Conservation (phyloP, 106 monocot species). For the Dioscorea zingiberensis region DNA sequence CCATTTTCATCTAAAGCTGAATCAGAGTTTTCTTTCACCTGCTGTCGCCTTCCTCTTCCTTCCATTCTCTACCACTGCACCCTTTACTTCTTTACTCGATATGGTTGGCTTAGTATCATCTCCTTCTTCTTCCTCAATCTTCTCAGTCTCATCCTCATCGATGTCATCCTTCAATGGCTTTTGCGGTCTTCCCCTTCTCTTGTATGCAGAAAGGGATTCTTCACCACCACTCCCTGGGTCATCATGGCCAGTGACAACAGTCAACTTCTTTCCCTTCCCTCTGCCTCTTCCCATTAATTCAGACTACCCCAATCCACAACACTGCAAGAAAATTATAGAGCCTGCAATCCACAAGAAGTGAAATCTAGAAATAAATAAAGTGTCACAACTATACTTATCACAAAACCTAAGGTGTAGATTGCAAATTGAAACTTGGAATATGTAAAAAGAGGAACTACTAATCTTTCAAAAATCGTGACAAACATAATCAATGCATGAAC, state of each 20-base stretch:
- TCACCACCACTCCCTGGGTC: slow-evolving; percentile 36
- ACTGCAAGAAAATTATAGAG: slow-evolving; percentile 9
- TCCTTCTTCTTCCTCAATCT: slow-evolving; percentile 25
- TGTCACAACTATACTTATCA: no score
- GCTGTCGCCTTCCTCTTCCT: slow-evolving; percentile 32
- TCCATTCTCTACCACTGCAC: slow-evolving; percentile 14
- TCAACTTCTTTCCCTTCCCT: slow-evolving; percentile 63
- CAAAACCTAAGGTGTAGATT: no score
- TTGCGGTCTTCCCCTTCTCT: slow-evolving; percentile 50
- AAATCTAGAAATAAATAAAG: neutral
- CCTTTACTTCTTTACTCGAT: slow-evolving; percentile 17
- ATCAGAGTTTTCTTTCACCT: slow-evolving; percentile 31
- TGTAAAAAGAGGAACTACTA: no score
- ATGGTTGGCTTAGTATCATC: slow-evolving; percentile 11
- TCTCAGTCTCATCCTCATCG: slow-evolving; percentile 31
- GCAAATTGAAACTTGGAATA: no score
- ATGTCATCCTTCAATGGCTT: slow-evolving; percentile 49
- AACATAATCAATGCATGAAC: no score
- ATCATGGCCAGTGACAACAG: slow-evolving; percentile 32
- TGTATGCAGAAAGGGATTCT: slow-evolving; percentile 35
- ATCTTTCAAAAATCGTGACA: no score
- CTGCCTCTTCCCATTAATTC: slow-evolving; percentile 64
- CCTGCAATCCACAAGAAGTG: slow-evolving; percentile 4
- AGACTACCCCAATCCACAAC: slow-evolving; percentile 3
- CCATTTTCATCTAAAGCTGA: slow-evolving; percentile 29